phyloP scores from a whole-genome alignment of 176 grass and related monocot species.

The Lolium perenne region DNA sequence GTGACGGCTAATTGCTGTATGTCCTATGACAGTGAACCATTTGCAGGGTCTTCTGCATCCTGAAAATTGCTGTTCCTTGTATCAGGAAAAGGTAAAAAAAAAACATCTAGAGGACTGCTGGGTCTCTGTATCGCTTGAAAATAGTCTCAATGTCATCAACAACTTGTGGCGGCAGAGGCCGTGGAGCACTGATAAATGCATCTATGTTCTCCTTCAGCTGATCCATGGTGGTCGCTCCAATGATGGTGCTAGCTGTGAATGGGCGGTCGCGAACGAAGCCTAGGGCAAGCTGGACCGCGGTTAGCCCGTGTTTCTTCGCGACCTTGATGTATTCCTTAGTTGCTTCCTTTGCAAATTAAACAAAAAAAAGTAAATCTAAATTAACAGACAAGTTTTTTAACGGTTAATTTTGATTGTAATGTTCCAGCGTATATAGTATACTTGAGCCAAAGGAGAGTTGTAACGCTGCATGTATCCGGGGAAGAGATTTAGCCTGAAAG shows the following conservation, averaged over 20 bases:
- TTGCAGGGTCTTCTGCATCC: not conserved
- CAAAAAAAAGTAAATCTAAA: not conserved
- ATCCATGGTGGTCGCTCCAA: slow-evolving; percentile 79
- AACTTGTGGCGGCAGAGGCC: slow-evolving; percentile 64
- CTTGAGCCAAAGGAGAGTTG: slow-evolving; percentile 77
- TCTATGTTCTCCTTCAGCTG: slow-evolving; percentile 81
- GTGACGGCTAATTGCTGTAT: not conserved
- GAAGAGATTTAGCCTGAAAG: slow-evolving; percentile 79
- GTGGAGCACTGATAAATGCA: slow-evolving; percentile 59
- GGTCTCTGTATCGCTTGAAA: slow-evolving; percentile 83
- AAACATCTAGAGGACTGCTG: slow-evolving; percentile 57
- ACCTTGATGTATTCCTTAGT: slow-evolving; percentile 68
- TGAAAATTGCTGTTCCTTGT: not conserved
- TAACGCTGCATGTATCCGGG: slow-evolving; percentile 92
- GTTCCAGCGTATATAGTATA: slow-evolving; percentile 46
- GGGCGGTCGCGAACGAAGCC: slow-evolving; percentile 77
- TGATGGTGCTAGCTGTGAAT: slow-evolving; percentile 85
- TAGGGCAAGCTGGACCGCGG: slow-evolving; percentile 77
- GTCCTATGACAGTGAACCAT: not conserved
- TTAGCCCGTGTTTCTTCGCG: slow-evolving; percentile 76
- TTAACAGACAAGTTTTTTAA: not conserved
- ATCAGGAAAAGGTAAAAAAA: not conserved
- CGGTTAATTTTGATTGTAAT: not conserved
- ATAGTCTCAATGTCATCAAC: slow-evolving; percentile 59
- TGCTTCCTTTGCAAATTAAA: slow-evolving; percentile 58